Base-by-base conservation (phyloP, 495 filamentous ascomycete species). In the Astrothelium macrocarpum region DNA sequence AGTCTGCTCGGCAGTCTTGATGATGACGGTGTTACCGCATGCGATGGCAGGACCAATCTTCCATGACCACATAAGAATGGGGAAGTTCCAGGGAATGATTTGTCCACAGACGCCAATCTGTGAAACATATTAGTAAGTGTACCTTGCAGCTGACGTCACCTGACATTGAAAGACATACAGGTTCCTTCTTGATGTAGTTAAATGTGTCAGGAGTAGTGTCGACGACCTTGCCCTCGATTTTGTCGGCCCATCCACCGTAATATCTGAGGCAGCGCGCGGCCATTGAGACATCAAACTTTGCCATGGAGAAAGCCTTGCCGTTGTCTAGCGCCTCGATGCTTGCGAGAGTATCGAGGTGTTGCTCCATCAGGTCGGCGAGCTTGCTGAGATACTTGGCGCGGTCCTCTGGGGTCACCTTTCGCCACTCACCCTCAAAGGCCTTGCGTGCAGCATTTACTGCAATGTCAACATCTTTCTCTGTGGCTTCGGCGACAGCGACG, bases 261-360 rank as follows among this genome's bases (percentile, higher is more conserved):
- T 97, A 97, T 68, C 85, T 86, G 59, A 97, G 71, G 36, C 81
- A 81, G n/a, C 78, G 80, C 62, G 82, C 71, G 59, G 90, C 86
- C 87, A 59, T 78, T 85, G 59, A 90, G 73, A 1, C 78, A 68
- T 90, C 87, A 74, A 88, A 80, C 87, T 85, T 80, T 95, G 90
- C 81, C 43, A 88, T 85, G 14, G 74, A 73, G 73, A 93, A 93
- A 1, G 90, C 88, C 75, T 97, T 97, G 65, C 74, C 93, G 72
- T 96, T 96, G 73, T 97, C 92, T 85, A 93, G 95, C 1, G 90
- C 89, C 78, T 97, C 93, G 61, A 97, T 93, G 2, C 90, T 94
- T 58, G 91, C 91, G 23, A 97, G 79, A 0, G 79, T 81, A 70
- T 92, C 89, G 61, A 80, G 80, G 74, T 97, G 79, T 74, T 89